phyloP scores from a whole-genome alignment of 1,139 yeast genomes.

The Yamadazyma atlantica region DNA sequence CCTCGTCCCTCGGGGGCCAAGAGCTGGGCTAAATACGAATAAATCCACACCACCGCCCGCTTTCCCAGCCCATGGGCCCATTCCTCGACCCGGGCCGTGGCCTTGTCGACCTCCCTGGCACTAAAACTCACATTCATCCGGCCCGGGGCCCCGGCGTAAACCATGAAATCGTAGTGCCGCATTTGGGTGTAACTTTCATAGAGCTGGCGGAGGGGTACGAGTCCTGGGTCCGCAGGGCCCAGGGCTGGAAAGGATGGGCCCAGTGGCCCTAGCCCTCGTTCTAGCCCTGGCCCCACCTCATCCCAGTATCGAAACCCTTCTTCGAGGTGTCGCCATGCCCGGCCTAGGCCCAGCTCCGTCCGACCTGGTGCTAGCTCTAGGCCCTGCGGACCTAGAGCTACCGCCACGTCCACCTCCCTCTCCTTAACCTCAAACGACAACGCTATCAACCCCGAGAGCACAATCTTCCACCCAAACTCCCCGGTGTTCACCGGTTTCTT shows the following conservation, averaged over 20 bases:
- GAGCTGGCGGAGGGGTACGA: slow-evolving; percentile 18
- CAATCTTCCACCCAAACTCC: slow-evolving; percentile 59
- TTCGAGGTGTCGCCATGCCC: slow-evolving; percentile 57
- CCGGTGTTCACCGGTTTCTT: slow-evolving; percentile 18
- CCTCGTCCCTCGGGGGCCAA: too few species aligned
- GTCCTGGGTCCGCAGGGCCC: slow-evolving; percentile 10
- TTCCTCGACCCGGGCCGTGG: slow-evolving; percentile 46
- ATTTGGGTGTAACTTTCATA: slow-evolving; percentile 19
- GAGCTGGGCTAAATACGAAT: slow-evolving; percentile 53
- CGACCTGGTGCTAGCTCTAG: too few species aligned
- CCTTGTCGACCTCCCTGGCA: slow-evolving; percentile 48
- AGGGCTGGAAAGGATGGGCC: too few species aligned
- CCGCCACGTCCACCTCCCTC: slow-evolving; percentile 15
- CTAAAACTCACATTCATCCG: slow-evolving; percentile 69
- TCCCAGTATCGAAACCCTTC: slow-evolving; percentile 55
- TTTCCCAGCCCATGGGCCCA: slow-evolving; percentile 33
- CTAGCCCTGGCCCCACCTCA: too few species aligned
- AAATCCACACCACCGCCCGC: slow-evolving; percentile 42
- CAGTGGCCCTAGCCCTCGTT: too few species aligned
- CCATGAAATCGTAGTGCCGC: slow-evolving; percentile 66
- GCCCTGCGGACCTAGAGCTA: too few species aligned
- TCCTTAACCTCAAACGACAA: slow-evolving; percentile 27
- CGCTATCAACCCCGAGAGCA: slow-evolving; percentile 70
- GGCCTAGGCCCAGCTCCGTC: too few species aligned
- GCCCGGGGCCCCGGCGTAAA: slow-evolving; percentile 75